Evolutionary conservation across 805 yeast species (phyloP), one percentile per base, ranked within the genome.

Genomic region (Hanseniaspora thailandica): DNA sequence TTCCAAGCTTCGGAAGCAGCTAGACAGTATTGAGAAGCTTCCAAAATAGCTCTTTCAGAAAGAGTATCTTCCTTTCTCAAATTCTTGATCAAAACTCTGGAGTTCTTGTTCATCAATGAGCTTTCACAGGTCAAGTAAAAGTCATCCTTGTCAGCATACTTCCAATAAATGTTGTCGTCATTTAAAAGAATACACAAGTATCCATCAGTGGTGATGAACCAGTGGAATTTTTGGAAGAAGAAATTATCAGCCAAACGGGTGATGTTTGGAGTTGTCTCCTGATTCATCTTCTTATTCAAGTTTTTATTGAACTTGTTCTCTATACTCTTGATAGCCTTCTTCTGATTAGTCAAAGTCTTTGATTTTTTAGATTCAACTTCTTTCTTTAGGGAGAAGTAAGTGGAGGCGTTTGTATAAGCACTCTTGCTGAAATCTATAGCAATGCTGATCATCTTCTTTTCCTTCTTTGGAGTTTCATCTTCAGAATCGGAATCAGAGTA

Each of bases 181-280:
- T 97, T 97, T 45, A 89, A 87, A 52, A 93, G 66, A 55, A 94
- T 84, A 25, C 46, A 49, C 47, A 93, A 69, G 62, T 84, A 88
- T 0, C 93, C 89, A 63, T 90, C 97, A 58, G 82, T 80, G 0
- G 96, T 78, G n/a, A 89, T 72, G 62, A 93, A 93, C 98, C 98
- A 93, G 62, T 75, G 80, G 66, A 82, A 90, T 66, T 90, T 93
- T 64, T 93, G 98, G 69, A 93, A 93, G 86, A 96, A 89, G 63
- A 73, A 82, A 45, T 86, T 87, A 4, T 77, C 72, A 45, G 97
- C 75, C 31, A 84, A 69, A 36, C 76, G 79, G 57, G 77, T 81
- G 34, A 73, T 65, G 4, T 72, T 72, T 45, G 73, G 73, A 48
- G 74, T 74, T 44, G 82, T 80, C 55, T 78, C 78, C 49, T 78